These are phyloP conservation scores for Phytopythium vexans DNA, from an alignment of 352 stramenopile genomes.

Conservation along the genomic window DNA sequence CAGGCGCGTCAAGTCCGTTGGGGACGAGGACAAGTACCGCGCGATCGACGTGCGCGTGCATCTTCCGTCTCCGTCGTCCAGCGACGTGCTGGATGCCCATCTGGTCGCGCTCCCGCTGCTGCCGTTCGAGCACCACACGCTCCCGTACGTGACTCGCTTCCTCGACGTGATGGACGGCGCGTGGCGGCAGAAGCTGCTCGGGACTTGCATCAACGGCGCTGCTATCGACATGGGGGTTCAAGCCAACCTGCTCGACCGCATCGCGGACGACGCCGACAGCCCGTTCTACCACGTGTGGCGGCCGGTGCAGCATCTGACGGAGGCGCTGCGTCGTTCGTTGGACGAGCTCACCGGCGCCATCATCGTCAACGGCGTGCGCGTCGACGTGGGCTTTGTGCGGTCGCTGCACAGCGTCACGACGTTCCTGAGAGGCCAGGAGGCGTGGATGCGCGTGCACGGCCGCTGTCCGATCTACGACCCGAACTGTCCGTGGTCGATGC, in stretches of 20 bases:
- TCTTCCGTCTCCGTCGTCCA: constrained; percentile 7
- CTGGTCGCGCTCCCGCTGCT: constrained; percentile 21
- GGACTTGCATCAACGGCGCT: constrained; percentile 10
- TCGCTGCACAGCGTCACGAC: constrained; percentile 8
- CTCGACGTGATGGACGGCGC: constrained; percentile 21
- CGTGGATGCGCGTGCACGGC: constrained; percentile 10
- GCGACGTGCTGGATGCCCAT: constrained; percentile 20
- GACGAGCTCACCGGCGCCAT: constrained; percentile 9
- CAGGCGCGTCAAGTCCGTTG: no score
- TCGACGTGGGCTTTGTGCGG: constrained; percentile 1
- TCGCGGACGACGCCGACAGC: constrained; percentile 5
- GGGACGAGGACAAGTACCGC: constrained; percentile 1
- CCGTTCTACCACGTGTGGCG: constrained; percentile 16
- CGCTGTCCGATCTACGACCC: constrained; percentile 6
- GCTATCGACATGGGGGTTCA: constrained; percentile 8
- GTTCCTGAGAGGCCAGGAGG: constrained; percentile 14
- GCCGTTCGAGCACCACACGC: constrained; percentile 3
- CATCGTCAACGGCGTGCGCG: constrained; percentile 1
- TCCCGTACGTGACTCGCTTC: constrained; percentile 3
- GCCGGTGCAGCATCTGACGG: constrained; percentile 10
- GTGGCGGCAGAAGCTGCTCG: constrained; percentile 26
- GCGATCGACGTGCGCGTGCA: constrained; percentile 22
- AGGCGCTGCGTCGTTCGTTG: constrained; percentile 8
- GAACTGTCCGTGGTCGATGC: constrained; percentile 8
- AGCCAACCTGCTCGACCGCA: constrained; percentile 3